Evolutionary conservation across 1,284 basidiomycete genomes (phyloP), one percentile per base, ranked within the genome.

Genomic region (Apiotrichum laibachii): DNA sequence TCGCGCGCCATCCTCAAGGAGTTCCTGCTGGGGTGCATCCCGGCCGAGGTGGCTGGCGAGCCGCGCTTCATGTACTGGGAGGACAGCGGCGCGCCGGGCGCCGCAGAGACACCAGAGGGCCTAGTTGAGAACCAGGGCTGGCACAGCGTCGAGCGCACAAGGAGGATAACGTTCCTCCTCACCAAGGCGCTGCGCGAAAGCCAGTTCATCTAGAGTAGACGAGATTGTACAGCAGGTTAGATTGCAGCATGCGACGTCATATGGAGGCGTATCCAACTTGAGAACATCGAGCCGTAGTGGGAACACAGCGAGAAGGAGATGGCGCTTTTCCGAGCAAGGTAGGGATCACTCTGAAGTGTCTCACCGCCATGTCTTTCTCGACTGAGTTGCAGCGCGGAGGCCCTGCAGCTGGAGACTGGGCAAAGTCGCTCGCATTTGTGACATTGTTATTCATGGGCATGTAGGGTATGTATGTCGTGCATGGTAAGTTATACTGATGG

Each of bases 21-120:
- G 54, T 74, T 72, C 53, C 53, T 76, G 34, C 57, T 57, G 26
- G 70, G 70, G 1, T 75, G 74, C 58, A 43, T 76, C 22, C 68
- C 72, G 0, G 71, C 68, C 11, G 61, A 56, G 1, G 37, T 67
- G 2, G 37, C 42, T 15, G 72, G 70, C 5, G 62, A 65, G 13
- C 56, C 44, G n/a, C 62, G 57, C 51, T 63, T 63, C 53, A 45
- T 56, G 21, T 31, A 33, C 35, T 64, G 59, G 61, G 59, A 59
- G 16, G 63, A 55, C 8, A 42, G 60, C 43, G 18, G 62, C 48
- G 26, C 68, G 67, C 71, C 56, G 64, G 34, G 66, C 66, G 8
- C 40, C 63, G 55, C 61, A 52, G 19, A 64, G 64, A 54, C 42
- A 50, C 9, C 31, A 21, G 57, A 21, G 48, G 50, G 35, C n/a